Percentiles rank a stretch among this genome's conserved stretches.
Conservation (phyloP, 495 filamentous ascomycete genomes). For the Zalerion maritima region DNA sequence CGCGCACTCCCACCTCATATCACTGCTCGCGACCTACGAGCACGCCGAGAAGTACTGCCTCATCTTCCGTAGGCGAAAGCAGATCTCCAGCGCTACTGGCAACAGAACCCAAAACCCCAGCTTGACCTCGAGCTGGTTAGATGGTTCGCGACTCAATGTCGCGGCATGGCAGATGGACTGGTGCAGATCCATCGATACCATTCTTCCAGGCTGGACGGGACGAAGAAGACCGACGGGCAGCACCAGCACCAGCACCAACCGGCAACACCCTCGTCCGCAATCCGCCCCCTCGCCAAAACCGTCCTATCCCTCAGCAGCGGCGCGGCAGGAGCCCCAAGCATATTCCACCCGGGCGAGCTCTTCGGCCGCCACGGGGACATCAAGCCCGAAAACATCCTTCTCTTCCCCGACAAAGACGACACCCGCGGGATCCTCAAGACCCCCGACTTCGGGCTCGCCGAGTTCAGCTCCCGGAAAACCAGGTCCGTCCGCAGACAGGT, state of each 20-base stretch:
- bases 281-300: neutral
- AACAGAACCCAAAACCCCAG: neutral
- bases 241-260: neutral
- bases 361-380: constrained; percentile 15
- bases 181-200: constrained; percentile 4
- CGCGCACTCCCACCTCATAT: constrained; percentile 12
- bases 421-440: constrained; percentile 7
- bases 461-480: constrained; percentile 5
- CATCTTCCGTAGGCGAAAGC: constrained; percentile 14
- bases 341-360: too few relatives aligned
- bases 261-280: constrained; percentile 1
- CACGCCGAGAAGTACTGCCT: constrained; percentile 8
- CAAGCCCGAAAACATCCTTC: constrained; percentile 15
- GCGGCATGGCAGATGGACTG: constrained; percentile 2
- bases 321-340: too few relatives aligned
- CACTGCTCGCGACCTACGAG: constrained; percentile 12
- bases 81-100: constrained; percentile 11
- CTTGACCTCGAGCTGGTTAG: constrained; percentile 1
- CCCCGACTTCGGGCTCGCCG: constrained; percentile 11
- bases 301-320: too few relatives aligned
- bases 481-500: constrained; percentile 6
- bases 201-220: too few relatives aligned
- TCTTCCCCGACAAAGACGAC: constrained; percentile 3
- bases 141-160: constrained; percentile 8
- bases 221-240: constrained; percentile 2